These are phyloP conservation scores for Primulina tabacum DNA, from an alignment of 257 asterid genomes.

Conservation along the genomic window DNA sequence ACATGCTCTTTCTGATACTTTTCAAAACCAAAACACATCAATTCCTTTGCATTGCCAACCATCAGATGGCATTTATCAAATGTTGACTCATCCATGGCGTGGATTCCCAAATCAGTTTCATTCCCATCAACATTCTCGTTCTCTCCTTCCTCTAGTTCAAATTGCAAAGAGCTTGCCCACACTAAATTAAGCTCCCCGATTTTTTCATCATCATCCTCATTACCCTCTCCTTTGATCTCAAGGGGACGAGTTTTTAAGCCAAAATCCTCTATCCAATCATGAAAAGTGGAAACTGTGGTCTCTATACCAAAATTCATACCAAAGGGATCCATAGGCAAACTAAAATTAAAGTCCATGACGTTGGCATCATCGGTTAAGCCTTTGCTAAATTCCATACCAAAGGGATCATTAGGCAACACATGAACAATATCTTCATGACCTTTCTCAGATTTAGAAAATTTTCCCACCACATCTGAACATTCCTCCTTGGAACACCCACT, in stretches of 20 bases:
- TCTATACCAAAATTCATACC: constrained; percentile 35
- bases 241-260: constrained; percentile 35
- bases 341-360: constrained; percentile 26
- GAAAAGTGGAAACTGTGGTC: constrained; percentile 39
- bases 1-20: constrained; percentile 32
- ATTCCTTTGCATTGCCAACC: constrained; percentile 33
- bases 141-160: constrained; percentile 35
- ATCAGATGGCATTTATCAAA: constrained; percentile 21
- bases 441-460: constrained; percentile 33
- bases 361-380: constrained; percentile 43
- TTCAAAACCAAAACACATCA: constrained; percentile 44
- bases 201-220: constrained; percentile 26
- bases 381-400: constrained; percentile 16
- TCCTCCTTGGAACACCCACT: constrained; percentile 32
- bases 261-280: constrained; percentile 52
- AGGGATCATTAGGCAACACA: constrained; percentile 62
- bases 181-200: constrained; percentile 37
- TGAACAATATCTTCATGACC: constrained; percentile 45
- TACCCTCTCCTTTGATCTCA: constrained; percentile 35
- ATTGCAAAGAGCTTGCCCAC: constrained; percentile 33
- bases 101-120: constrained; percentile 15
- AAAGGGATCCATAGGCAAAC: constrained; percentile 71
- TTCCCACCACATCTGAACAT: constrained; percentile 13
- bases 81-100: constrained; percentile 26
- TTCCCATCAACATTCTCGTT: constrained; percentile 27